A percentile compares a stretch with the other conserved stretches of the same genome.
These are phyloP conservation scores for Globisporangium perplexum DNA, from an alignment of 352 stramenopile genomes.

Conservation along the genomic window DNA sequence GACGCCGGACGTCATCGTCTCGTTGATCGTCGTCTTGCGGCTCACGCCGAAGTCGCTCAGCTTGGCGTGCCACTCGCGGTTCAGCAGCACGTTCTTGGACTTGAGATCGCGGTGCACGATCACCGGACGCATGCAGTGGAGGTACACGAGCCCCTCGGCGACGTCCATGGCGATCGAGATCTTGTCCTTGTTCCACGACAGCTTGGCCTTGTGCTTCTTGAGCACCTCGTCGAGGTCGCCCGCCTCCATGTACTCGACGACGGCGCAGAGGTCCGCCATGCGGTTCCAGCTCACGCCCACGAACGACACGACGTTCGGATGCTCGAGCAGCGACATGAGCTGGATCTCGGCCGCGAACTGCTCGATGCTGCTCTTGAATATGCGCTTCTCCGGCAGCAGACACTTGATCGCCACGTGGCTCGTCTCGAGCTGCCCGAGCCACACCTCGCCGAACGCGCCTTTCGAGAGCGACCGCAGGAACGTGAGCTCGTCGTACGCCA, in stretches of 20 bases:
- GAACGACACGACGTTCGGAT: slow-evolving; percentile 75
- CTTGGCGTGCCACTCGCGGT: slow-evolving; percentile 63
- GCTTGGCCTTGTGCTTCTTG: slow-evolving; percentile 37
- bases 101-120: slow-evolving; percentile 87
- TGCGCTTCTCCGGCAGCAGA: slow-evolving; percentile 52
- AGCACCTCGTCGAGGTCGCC: slow-evolving; percentile 63
- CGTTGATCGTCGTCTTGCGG: slow-evolving; percentile 60
- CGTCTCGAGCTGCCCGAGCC: slow-evolving; percentile 56
- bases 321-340: slow-evolving; percentile 62
- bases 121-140: slow-evolving; percentile 65
- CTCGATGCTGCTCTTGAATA: slow-evolving; percentile 42
- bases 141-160: slow-evolving; percentile 77
- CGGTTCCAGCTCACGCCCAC: slow-evolving; percentile 66
- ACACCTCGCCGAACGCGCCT: slow-evolving; percentile 72
- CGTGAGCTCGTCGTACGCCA: slow-evolving; percentile 62
- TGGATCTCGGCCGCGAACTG: slow-evolving; percentile 70
- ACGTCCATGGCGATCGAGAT: slow-evolving; percentile 81
- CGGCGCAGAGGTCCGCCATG: slow-evolving; percentile 59
- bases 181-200: slow-evolving; percentile 67
- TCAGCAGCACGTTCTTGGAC: slow-evolving; percentile 81
- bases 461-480: slow-evolving; percentile 59
- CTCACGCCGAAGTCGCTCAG: slow-evolving; percentile 87
- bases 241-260: slow-evolving; percentile 79
- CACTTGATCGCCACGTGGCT: slow-evolving; percentile 72
- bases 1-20: slow-evolving; percentile 74